Conservation (phyloP, 768 basidiomycete species). For the Leccinum disarticulatum region DNA sequence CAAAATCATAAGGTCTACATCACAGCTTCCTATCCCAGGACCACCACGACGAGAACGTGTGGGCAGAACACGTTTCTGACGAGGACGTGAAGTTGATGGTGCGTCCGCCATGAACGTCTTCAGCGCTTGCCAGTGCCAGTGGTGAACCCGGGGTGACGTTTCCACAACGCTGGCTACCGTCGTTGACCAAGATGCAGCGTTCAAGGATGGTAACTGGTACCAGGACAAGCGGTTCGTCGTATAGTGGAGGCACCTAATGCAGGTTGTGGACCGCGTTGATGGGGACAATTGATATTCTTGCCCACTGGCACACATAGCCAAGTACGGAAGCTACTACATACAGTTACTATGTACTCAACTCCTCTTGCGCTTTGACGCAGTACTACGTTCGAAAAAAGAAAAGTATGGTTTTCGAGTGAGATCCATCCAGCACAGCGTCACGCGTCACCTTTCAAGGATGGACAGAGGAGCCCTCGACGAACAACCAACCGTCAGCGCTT, state of each 20-base stretch:
- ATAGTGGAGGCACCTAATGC: constrained; percentile 7
- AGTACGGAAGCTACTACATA: background rate
- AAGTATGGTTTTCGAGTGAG: no score
- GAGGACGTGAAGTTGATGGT: constrained; percentile 38
- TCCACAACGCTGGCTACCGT: constrained; percentile 6
- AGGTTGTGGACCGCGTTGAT: constrained; percentile 12
- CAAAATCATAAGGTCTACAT: constrained; percentile 80
- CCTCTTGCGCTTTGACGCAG: background rate
- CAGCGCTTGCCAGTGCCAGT: constrained; percentile 14
- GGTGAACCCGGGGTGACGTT: constrained; percentile 2
- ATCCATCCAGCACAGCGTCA: no score
- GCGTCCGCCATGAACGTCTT: constrained; percentile 34
- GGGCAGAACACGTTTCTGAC: constrained; percentile 79
- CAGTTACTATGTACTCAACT: background rate
- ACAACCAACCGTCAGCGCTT: constrained; percentile 51
- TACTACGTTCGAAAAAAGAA: background rate
- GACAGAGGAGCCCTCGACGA: constrained; percentile 9
- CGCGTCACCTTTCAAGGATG: background rate
- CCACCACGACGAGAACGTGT: constrained; percentile 79
- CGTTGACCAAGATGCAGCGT: background rate
- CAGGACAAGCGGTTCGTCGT: constrained; percentile 7
- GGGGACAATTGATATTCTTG: background rate
- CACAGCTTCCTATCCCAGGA: constrained; percentile 75
- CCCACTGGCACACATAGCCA: background rate
- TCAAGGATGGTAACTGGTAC: background rate